Base-by-base conservation (phyloP, 345 rosid genomes). In the Salix caprea region DNA sequence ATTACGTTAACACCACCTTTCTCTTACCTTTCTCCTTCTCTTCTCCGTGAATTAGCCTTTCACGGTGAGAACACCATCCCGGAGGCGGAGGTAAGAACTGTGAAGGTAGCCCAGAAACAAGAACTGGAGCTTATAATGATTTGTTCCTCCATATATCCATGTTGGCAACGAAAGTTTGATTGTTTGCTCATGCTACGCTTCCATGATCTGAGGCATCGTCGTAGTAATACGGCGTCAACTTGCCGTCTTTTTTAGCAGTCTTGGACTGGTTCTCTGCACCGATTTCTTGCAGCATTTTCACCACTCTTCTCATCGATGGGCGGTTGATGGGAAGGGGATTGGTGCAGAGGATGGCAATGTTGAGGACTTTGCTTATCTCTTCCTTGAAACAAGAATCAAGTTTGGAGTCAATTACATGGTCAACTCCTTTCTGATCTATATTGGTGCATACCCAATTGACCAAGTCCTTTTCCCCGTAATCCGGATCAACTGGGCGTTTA, bases 261-360 rank as follows among this genome's bases (percentile, higher is more conserved):
- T 79, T 86, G 0, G 54, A 68, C 5, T 65, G 84, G 39, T 81
- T 87, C 21, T 88, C 91, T 1, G 84, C 83, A 1, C 91, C 87
- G 13, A 87, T 83, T 85, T 92, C 99, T 73, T 88, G 99, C 83
- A 96, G 81, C 89, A 91, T 73, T 81, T 94, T 96, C 61, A 94
- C 97, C 56, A 96, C 97, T 75, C 98, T 88, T 77, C 98, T 90
- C 99, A 96, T 96, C 0, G 99, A 86, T 0, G 99, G 99, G 13
- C 98, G 97, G 86, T 92, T 94, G 74, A 94, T 91, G 2, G 99
- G 98, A 44, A 94, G 89, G 0, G 97, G 94, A 76, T 87, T 92
- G 0, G 98, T 96, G 82, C 98, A 96, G 34, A 85, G 93, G 16
- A 94, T 90, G 16, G 91, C 99, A 7, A 96, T 82, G 88, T 96